These are phyloP conservation scores for Forsythia suspensa DNA, from an alignment of 257 asterid genomes.

Conservation along the genomic window DNA sequence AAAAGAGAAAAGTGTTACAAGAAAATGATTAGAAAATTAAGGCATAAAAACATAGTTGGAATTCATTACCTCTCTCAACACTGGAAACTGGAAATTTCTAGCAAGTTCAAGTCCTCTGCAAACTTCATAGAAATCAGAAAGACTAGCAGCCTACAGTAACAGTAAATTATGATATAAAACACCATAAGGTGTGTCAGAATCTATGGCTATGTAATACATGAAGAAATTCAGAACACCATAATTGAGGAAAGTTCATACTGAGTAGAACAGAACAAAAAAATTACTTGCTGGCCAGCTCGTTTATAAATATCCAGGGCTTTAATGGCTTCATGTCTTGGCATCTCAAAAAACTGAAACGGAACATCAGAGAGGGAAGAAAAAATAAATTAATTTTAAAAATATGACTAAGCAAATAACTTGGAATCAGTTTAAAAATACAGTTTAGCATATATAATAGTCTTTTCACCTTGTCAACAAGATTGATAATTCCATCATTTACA, in stretches of 20 bases:
- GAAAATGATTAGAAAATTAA: slow-evolving; percentile 5
- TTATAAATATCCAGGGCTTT: slow-evolving; percentile 91
- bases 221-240: slow-evolving; percentile 15
- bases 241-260: slow-evolving; percentile 1
- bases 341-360: slow-evolving; percentile 1
- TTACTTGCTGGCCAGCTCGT: slow-evolving; percentile 98
- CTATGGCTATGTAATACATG: not conserved
- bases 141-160: slow-evolving; percentile 66
- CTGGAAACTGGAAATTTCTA: slow-evolving; percentile 96
- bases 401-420: slow-evolving; percentile 14
- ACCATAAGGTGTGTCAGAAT: slow-evolving; percentile 11
- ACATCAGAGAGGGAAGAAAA: slow-evolving; percentile 21
- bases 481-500: too few species aligned
- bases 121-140: slow-evolving; percentile 90
- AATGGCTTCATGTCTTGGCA: slow-evolving; percentile 90
- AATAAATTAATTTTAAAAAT: not conserved
- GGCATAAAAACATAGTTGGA: slow-evolving; percentile 6
- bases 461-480: slow-evolving; percentile 78
- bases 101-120: slow-evolving; percentile 97
- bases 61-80: slow-evolving; percentile 72
- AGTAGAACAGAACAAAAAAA: slow-evolving; percentile 9
- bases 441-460: slow-evolving; percentile 1
- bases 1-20: not conserved
- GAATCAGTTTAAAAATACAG: not conserved
- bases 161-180: slow-evolving; percentile 5